Evolutionary conservation across 805 yeast species (phyloP).

Genomic region (Metschnikowia henanensis): DNA sequence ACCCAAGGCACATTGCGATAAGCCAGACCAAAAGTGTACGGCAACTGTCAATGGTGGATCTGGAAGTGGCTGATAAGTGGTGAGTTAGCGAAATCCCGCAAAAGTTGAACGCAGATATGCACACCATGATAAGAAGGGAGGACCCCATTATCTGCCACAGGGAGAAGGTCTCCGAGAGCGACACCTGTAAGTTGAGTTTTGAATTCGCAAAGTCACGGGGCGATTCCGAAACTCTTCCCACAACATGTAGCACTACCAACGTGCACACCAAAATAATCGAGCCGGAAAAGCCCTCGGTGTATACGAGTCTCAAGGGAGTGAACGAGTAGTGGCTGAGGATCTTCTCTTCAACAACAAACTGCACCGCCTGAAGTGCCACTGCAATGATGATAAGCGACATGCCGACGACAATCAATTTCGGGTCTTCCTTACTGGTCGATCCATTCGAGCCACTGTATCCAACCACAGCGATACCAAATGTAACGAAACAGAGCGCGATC

Average conservation of each 20-base stretch:
- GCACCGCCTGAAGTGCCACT: slow-evolving; percentile 69
- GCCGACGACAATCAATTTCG: slow-evolving; percentile 48
- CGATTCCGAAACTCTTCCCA: slow-evolving; percentile 34
- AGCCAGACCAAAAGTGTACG: slow-evolving; percentile 77
- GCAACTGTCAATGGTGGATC: slow-evolving; percentile 78
- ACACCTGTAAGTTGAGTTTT: slow-evolving; percentile 54
- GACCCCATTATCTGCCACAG: slow-evolving; percentile 46
- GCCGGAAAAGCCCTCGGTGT: slow-evolving; percentile 75
- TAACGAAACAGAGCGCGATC: slow-evolving; percentile 62
- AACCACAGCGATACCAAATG: slow-evolving; percentile 68
- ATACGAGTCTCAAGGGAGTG: slow-evolving; percentile 65
- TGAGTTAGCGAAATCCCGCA: slow-evolving; percentile 72
- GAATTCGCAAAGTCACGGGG: slow-evolving; percentile 43
- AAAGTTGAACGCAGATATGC: slow-evolving; percentile 70
- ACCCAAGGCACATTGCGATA: slow-evolving; percentile 65
- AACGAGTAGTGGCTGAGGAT: slow-evolving; percentile 53
- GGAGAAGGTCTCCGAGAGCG: slow-evolving; percentile 49
- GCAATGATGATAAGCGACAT: slow-evolving; percentile 58
- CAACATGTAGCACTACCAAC: slow-evolving; percentile 45
- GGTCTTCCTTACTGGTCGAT: slow-evolving; percentile 15
- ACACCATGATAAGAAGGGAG: slow-evolving; percentile 66
- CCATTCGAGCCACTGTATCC: slow-evolving; percentile 64
- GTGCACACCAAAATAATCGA: slow-evolving; percentile 41
- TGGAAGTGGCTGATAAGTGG: slow-evolving; percentile 67
- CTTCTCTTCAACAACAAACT: slow-evolving; percentile 77